Conservation (phyloP, 2,329 filamentous ascomycete genomes). For the Tolypocladium endophyticum region DNA sequence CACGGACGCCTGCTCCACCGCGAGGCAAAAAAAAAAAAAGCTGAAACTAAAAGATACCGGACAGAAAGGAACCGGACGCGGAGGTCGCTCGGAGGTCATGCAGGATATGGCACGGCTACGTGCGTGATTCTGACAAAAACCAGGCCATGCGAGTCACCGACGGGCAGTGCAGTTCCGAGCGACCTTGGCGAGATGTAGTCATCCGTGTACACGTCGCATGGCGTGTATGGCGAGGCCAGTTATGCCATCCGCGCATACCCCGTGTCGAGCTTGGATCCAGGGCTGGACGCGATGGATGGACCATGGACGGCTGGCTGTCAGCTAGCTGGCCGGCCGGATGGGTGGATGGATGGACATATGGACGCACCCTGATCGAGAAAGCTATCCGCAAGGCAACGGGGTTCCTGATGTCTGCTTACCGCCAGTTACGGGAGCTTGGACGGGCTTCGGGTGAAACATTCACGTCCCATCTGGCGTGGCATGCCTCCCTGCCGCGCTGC, state of each 20-base stretch:
- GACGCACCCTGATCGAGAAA: neutral
- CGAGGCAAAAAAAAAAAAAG: too few relatives aligned
- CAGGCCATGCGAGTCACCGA: neutral
- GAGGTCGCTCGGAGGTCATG: neutral
- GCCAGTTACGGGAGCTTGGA: neutral
- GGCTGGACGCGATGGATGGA: neutral
- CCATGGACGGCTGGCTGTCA: too few relatives aligned
- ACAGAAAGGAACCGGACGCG: neutral
- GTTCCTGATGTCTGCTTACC: neutral
- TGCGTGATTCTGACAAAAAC: neutral
- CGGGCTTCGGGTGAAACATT: neutral
- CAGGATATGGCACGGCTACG: neutral
- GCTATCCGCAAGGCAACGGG: neutral
- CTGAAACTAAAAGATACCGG: neutral
- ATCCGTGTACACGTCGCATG: neutral
- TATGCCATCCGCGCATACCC: neutral
- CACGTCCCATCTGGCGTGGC: neutral
- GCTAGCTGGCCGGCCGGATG: neutral
- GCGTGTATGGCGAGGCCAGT: neutral
- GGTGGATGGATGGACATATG: neutral
- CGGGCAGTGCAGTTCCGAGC: neutral
- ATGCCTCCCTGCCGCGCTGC: neutral
- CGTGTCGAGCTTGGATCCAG: neutral
- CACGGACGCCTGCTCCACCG: too few relatives aligned
- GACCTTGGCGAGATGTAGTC: neutral